Evolutionary conservation across 2,329 filamentous ascomycete species (phyloP).

Genomic region (Ophiostoma sp.): DNA sequence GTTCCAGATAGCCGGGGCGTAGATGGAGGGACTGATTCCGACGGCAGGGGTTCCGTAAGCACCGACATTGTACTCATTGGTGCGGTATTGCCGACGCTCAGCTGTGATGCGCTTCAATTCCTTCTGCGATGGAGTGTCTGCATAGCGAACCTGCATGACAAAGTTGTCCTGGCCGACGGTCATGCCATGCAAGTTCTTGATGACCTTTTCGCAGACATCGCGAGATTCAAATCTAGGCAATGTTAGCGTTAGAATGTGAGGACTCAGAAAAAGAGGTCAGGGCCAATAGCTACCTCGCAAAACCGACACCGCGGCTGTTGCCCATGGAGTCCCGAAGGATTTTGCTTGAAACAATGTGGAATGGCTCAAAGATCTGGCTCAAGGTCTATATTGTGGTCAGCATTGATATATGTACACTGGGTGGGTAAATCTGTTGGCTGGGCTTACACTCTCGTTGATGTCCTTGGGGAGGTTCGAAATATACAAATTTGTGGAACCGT

Average conservation of each 20-base stretch:
- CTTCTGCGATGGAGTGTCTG: conserved; percentile 95
- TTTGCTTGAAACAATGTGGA: conserved; percentile 85
- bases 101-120: conserved; percentile 93
- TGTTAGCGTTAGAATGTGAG: neutral
- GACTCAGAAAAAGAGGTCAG: neutral
- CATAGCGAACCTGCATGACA: conserved; percentile 89
- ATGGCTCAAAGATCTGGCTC: conserved; percentile 70
- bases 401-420: neutral
- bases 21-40: conserved; percentile 48
- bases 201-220: conserved; percentile 83
- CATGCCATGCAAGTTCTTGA: conserved; percentile 77
- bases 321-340: conserved; percentile 89
- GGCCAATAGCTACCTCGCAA: conserved; percentile 67
- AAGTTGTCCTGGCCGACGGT: conserved; percentile 71
- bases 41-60: conserved; percentile 60
- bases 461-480: conserved; percentile 93
- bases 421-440: neutral
- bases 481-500: conserved; percentile 87
- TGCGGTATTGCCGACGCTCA: conserved; percentile 89
- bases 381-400: conserved; percentile 55
- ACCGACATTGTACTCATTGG: conserved; percentile 84
- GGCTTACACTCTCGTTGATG: conserved; percentile 78
- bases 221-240: conserved; percentile 72
- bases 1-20: conserved; percentile 38
- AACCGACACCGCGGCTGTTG: conserved; percentile 93